phyloP scores from a whole-genome alignment of 306 rosid genomes.

The Corylus avellana region DNA sequence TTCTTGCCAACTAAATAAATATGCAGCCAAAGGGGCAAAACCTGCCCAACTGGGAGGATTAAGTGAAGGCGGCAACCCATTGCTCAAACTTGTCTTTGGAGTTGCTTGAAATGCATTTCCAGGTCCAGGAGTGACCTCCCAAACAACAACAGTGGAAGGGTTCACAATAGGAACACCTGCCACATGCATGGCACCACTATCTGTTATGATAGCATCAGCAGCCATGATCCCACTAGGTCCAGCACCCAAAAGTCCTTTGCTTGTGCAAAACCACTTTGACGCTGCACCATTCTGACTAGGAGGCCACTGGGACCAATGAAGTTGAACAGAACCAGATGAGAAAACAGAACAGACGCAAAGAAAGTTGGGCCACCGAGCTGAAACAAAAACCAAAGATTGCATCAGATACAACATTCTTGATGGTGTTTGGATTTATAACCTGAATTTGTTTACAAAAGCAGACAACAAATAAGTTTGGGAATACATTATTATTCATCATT shows the following conservation, averaged over 20 bases:
- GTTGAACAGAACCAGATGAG: conserved; percentile 98
- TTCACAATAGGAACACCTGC: conserved; percentile 99
- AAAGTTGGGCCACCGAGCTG: conserved; percentile 99
- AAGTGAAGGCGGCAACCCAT: conserved; percentile 72
- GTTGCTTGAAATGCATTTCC: conserved; percentile 88
- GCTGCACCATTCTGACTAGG: conserved; percentile 64
- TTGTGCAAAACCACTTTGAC: conserved; percentile 91
- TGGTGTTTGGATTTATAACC: not conserved
- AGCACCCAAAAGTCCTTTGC: conserved; percentile 95
- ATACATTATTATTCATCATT: not conserved
- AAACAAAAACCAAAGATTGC: conserved; percentile 35
- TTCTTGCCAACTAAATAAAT: conserved; percentile 96
- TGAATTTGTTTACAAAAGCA: not conserved
- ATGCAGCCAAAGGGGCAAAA: conserved; percentile 90
- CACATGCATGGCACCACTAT: conserved; percentile 96
- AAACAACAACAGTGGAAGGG: conserved; percentile 96
- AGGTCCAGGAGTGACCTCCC: conserved; percentile 99
- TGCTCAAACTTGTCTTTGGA: conserved; percentile 69
- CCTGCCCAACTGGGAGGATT: conserved; percentile 83
- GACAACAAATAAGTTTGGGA: not conserved
- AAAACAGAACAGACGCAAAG: conserved; percentile 91
- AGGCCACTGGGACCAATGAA: conserved; percentile 99
- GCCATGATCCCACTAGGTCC: conserved; percentile 99
- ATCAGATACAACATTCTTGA: conserved; percentile 32
- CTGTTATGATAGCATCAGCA: conserved; percentile 97